A percentile compares a stretch with the other conserved stretches of the same genome.
Conservation (phyloP, 2,329 filamentous ascomycete species). For the Aspergillus sp. region DNA sequence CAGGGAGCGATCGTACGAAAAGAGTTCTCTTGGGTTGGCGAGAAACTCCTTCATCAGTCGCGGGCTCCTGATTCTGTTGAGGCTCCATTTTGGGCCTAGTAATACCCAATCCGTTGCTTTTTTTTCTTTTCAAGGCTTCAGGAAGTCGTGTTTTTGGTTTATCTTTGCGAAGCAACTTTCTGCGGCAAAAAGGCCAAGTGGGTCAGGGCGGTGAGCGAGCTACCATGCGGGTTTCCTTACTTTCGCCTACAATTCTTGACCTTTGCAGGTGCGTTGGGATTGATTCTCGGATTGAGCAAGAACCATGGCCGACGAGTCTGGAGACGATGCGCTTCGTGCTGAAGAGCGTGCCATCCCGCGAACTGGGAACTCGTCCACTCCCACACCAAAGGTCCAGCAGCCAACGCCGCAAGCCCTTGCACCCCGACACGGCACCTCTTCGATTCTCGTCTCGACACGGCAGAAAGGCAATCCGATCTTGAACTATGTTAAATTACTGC, state of each 20-base stretch:
- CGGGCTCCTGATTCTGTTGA: slow-evolving; percentile 13
- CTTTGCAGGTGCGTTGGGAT: not conserved
- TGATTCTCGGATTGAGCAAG: not conserved
- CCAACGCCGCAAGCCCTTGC: slow-evolving; percentile 81
- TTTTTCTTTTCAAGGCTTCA: too few species aligned
- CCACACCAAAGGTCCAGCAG: slow-evolving; percentile 60
- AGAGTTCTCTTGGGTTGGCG: slow-evolving; percentile 54
- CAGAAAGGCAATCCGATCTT: slow-evolving; percentile 95
- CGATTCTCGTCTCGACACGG: slow-evolving; percentile 80
- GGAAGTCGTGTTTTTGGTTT: not conserved
- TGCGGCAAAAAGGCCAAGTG: slow-evolving; percentile 27
- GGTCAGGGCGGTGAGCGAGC: slow-evolving; percentile 16
- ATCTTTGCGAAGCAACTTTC: slow-evolving; percentile 10
- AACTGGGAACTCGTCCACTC: slow-evolving; percentile 45
- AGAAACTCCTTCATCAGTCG: slow-evolving; percentile 13
- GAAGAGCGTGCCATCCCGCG: slow-evolving; percentile 28
- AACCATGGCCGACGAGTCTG: slow-evolving; percentile 42
- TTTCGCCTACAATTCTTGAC: not conserved
- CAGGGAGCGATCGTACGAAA: slow-evolving; percentile 81
- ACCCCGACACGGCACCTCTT: slow-evolving; percentile 56
- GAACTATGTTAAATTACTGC: slow-evolving; percentile 67
- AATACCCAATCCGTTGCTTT: slow-evolving; percentile 5
- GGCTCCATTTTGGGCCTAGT: slow-evolving; percentile 13
- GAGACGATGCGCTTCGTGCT: slow-evolving; percentile 34
- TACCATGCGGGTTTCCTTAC: not conserved